Evolutionary conservation across 345 rosid species (phyloP).

Genomic region (Rhizophora mangle): DNA sequence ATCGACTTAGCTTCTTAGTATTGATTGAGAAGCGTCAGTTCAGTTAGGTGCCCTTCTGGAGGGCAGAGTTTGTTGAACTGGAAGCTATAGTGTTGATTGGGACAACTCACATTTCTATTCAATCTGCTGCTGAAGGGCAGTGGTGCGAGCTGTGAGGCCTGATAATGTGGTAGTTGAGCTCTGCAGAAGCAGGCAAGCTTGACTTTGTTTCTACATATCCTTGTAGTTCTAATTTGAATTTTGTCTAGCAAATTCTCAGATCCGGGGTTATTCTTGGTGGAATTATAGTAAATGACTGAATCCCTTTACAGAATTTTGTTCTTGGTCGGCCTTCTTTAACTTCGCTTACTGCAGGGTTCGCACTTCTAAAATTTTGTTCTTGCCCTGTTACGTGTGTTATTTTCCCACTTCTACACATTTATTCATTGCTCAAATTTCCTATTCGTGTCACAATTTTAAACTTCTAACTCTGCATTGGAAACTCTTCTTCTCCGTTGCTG

Average conservation of each 20-base stretch:
- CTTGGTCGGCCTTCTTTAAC: slow-evolving; percentile 26
- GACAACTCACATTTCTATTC: slow-evolving; percentile 56
- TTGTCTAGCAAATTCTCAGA: not conserved
- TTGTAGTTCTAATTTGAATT: not conserved
- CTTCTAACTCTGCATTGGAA: no score
- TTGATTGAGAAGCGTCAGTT: slow-evolving; percentile 55
- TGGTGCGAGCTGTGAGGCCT: slow-evolving; percentile 55
- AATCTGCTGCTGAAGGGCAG: slow-evolving; percentile 60
- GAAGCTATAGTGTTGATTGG: slow-evolving; percentile 78
- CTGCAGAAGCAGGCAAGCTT: slow-evolving; percentile 85
- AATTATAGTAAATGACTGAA: no score
- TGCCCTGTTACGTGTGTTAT: no score
- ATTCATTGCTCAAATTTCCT: no score
- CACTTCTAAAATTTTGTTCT: no score
- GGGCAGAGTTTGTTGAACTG: slow-evolving; percentile 70
- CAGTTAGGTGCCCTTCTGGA: slow-evolving; percentile 80
- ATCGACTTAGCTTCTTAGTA: slow-evolving; percentile 62
- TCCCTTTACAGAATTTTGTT: no score
- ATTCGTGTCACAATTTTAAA: no score
- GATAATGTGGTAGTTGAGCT: slow-evolving; percentile 93
- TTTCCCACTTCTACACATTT: no score
- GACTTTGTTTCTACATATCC: not conserved
- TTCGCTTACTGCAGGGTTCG: slow-evolving; percentile 50
- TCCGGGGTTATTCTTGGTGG: not conserved
- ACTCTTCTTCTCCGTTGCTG: no score